These are phyloP conservation scores for Cladosporium halotolerans DNA, from an alignment of 2,329 filamentous ascomycete genomes.

Conservation along the genomic window DNA sequence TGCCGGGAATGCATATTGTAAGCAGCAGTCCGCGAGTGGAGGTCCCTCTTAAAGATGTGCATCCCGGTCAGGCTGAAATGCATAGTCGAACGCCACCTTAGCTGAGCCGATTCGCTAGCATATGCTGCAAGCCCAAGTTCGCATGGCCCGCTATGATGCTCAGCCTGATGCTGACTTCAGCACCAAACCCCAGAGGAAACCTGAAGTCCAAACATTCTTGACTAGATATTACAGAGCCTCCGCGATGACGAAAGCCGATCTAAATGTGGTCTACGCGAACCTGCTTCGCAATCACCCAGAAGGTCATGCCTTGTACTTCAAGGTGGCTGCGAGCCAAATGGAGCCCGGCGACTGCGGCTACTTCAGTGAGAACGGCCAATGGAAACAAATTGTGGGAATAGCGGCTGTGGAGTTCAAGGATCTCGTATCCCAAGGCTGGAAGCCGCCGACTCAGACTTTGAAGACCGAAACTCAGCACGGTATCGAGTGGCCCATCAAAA, in stretches of 20 bases:
- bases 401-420: not conserved
- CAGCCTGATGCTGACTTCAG: too few relatives aligned
- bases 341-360: not conserved
- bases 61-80: too few relatives aligned
- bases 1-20: too few relatives aligned
- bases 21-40: too few relatives aligned
- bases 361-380: not conserved
- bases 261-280: not conserved
- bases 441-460: not conserved
- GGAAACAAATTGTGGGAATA: not conserved
- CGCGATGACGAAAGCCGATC: not conserved
- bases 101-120: too few relatives aligned
- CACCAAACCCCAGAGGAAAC: too few relatives aligned
- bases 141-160: too few relatives aligned
- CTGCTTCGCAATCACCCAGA: not conserved
- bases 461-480: not conserved
- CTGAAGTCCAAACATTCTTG: too few relatives aligned
- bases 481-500: not conserved
- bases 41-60: too few relatives aligned
- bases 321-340: not conserved
- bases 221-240: too few relatives aligned
- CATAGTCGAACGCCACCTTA: too few relatives aligned
- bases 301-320: not conserved
- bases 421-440: not conserved
- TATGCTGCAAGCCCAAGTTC: too few relatives aligned